A percentile compares a stretch with the other conserved stretches of the same genome.
phyloP scores from a whole-genome alignment of 768 basidiomycete genomes.

The Hydnomerulius pinastri region DNA sequence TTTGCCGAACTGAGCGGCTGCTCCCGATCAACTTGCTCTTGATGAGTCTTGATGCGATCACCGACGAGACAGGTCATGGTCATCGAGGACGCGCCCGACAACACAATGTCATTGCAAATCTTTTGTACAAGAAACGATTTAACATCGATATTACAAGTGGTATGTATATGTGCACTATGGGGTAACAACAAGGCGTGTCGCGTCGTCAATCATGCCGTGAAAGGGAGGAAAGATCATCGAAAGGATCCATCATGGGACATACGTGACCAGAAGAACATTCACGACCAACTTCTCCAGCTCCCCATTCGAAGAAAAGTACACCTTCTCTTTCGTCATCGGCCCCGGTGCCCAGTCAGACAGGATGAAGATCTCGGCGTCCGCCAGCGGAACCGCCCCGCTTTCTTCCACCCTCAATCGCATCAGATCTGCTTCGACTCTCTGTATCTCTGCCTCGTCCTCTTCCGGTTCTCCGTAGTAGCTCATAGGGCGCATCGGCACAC shows the following conservation, averaged over 20 bases:
- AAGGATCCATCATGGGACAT: conserved; percentile 49
- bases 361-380: conserved; percentile 62
- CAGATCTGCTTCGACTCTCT: conserved; percentile 30
- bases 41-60: too few relatives aligned
- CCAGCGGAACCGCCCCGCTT: conserved; percentile 65
- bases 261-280: conserved; percentile 73
- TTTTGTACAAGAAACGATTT: background rate
- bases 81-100: background rate
- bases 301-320: conserved; percentile 66
- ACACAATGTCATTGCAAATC: background rate
- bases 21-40: too few relatives aligned
- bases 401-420: conserved; percentile 61
- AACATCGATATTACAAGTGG: background rate
- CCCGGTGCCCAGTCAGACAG: conserved; percentile 55
- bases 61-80: too few relatives aligned
- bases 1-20: conserved; percentile 6
- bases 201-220: background rate
- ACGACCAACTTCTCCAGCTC: conserved; percentile 74
- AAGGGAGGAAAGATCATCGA: background rate
- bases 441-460: conserved; percentile 38
- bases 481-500: conserved; percentile 45
- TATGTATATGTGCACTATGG: conserved; percentile 4
- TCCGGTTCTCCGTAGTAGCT: conserved; percentile 42
- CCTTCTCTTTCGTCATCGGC: conserved; percentile 61
- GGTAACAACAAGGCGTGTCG: background rate